Percentiles rank a stretch among this genome's conserved stretches.
Evolutionary conservation across 2,329 filamentous ascomycete species (phyloP).

Genomic region (Beauveria sp.): DNA sequence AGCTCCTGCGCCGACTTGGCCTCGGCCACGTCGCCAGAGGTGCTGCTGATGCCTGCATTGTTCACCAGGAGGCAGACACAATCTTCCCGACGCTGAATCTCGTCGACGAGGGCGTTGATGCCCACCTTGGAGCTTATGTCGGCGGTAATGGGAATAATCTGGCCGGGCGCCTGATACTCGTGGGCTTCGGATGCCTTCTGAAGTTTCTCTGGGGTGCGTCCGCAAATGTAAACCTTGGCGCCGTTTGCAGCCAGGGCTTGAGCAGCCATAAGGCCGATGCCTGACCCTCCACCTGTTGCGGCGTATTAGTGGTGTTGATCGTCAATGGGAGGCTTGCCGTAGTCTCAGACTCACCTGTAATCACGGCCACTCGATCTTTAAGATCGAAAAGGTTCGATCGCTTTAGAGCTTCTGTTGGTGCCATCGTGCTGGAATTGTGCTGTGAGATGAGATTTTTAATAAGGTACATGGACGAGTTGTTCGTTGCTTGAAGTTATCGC

Average conservation of each 20-base stretch:
- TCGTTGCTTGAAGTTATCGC: too few relatives aligned
- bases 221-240: conserved; percentile 63
- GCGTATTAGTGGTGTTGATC: neutral
- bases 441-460: neutral
- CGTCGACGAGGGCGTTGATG: conserved; percentile 47
- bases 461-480: too few relatives aligned
- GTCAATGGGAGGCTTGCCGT: neutral
- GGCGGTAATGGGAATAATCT: conserved; percentile 51
- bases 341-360: conserved; percentile 29
- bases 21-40: conserved; percentile 38
- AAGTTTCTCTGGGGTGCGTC: conserved; percentile 55
- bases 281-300: conserved; percentile 44
- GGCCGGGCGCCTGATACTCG: conserved; percentile 43
- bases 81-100: conserved; percentile 46
- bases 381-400: conserved; percentile 31
- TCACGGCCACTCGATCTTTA: conserved; percentile 35
- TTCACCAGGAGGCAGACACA: conserved; percentile 60
- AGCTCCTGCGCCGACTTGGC: conserved; percentile 38
- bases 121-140: conserved; percentile 58
- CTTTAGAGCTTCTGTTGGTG: neutral
- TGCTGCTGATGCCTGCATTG: conserved; percentile 58
- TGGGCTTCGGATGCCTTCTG: conserved; percentile 52
- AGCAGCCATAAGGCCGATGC: conserved; percentile 62
- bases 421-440: neutral
- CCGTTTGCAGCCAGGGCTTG: conserved; percentile 61